These are phyloP conservation scores for Friedmanniomyces endolithicus DNA, from an alignment of 495 filamentous ascomycete genomes.

Conservation along the genomic window DNA sequence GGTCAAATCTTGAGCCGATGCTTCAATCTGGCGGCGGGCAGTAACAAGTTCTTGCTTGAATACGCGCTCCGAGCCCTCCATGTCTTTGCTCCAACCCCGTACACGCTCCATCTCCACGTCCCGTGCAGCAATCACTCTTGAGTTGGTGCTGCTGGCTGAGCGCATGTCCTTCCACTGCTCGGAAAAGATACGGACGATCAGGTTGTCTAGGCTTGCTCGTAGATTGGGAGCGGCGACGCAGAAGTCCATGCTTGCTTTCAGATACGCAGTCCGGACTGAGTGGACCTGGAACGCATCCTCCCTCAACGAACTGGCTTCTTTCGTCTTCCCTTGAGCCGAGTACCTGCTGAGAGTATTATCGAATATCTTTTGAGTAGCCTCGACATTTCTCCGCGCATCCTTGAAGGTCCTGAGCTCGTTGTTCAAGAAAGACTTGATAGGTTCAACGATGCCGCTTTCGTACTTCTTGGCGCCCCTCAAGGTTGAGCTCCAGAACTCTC, in stretches of 20 bases:
- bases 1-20: slow-evolving; percentile 52
- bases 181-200: slow-evolving; percentile 71
- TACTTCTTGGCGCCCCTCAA: slow-evolving; percentile 58
- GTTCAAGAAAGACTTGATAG: slow-evolving; percentile 60
- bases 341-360: slow-evolving; percentile 72
- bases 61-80: slow-evolving; percentile 68
- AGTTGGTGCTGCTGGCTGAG: slow-evolving; percentile 46
- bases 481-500: slow-evolving; percentile 75
- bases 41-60: slow-evolving; percentile 68
- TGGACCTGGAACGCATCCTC: slow-evolving; percentile 96
- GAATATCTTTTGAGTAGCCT: slow-evolving; percentile 69
- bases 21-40: slow-evolving; percentile 73
- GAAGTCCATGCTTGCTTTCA: slow-evolving; percentile 87
- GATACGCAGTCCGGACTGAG: slow-evolving; percentile 80
- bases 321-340: slow-evolving; percentile 72
- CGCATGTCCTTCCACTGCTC: slow-evolving; percentile 82
- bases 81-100: slow-evolving; percentile 80
- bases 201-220: slow-evolving; percentile 63
- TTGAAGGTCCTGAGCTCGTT: slow-evolving; percentile 61
- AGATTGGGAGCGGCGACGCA: slow-evolving; percentile 75
- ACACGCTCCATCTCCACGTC: slow-evolving; percentile 76
- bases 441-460: slow-evolving; percentile 64
- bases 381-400: slow-evolving; percentile 61
- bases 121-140: slow-evolving; percentile 47
- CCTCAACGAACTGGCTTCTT: slow-evolving; percentile 76